Evolutionary conservation across 1,284 basidiomycete species (phyloP), one percentile per base, ranked within the genome.

Genomic region (Pseudozyma tsukubaensis): DNA sequence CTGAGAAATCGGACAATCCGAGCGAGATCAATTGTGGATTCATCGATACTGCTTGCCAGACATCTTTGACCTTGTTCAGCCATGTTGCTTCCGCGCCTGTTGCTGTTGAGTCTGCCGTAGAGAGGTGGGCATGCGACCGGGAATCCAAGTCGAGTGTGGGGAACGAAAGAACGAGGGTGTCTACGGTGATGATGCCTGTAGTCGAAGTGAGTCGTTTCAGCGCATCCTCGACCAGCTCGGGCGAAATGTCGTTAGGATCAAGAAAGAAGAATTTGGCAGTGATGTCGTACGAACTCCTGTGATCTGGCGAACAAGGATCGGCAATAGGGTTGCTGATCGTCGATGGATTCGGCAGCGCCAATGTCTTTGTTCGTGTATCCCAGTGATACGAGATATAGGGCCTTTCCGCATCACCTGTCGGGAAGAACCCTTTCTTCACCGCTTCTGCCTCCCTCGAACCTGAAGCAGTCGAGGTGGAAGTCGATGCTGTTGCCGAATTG

Each of bases 201-300:
- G 71, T 79, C 5, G 44, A 53, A 3, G 69, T 71, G 24, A 82
- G 56, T n/a, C 69, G 43, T n/a, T 53, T n/a, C 7, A 82, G 47
- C 13, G 78, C 80, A 56, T 81, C 71, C 16, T 80, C 74, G 35
- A 80, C 64, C 47, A 60, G 55, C 3, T 39, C 43, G 39, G 64
- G 56, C 12, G 56, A 59, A 13, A 64, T 49, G 50, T 73, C 50
- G 42, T 4, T 34, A 0, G 54, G 37, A 19, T 73, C 71, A 47
- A 82, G 69, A 39, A 70, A 78, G 72, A 80, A 82, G 60, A 82
- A 75, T 56, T 82, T 82, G 59, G 75, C 78, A 2, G 78, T 82
- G 29, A 82, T 78, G 50, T 82, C 80, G 56, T 77, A 79, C 4
- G 72, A 66, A 50, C 58, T 66, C 7, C 80, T 34, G 24, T 66